phyloP scores from a whole-genome alignment of 805 yeast species.

The Metschnikowia similis region DNA sequence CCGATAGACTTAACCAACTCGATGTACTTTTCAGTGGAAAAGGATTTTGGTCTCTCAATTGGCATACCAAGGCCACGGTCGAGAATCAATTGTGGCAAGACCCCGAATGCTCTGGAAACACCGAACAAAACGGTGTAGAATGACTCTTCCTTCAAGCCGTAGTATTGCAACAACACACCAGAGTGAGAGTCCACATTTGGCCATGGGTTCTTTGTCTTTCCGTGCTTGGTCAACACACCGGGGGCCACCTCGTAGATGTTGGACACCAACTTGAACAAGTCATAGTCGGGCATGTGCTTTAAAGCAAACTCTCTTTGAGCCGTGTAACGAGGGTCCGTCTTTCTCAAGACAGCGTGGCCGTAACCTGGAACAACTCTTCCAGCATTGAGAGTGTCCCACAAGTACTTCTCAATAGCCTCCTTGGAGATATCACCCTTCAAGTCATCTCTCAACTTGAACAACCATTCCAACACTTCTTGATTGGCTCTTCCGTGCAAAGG shows the following conservation, averaged over 20 bases:
- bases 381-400: slow-evolving; percentile 67
- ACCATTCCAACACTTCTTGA: slow-evolving; percentile 78
- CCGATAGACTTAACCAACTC: slow-evolving; percentile 22
- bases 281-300: slow-evolving; percentile 57
- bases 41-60: slow-evolving; percentile 72
- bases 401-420: slow-evolving; percentile 56
- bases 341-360: slow-evolving; percentile 83
- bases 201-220: slow-evolving; percentile 82
- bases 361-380: slow-evolving; percentile 85
- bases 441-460: slow-evolving; percentile 58
- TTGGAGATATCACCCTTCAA: slow-evolving; percentile 57
- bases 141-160: slow-evolving; percentile 67
- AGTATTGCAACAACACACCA: slow-evolving; percentile 75
- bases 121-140: slow-evolving; percentile 82
- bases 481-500: slow-evolving; percentile 84
- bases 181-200: slow-evolving; percentile 82
- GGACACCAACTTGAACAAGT: slow-evolving; percentile 61
- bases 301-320: slow-evolving; percentile 70
- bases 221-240: slow-evolving; percentile 68
- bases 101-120: slow-evolving; percentile 78
- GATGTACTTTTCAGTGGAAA: slow-evolving; percentile 28
- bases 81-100: slow-evolving; percentile 72
- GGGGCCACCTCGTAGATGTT: slow-evolving; percentile 70
- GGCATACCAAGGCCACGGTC: slow-evolving; percentile 76
- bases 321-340: slow-evolving; percentile 76